Conservation (phyloP, 345 rosid genomes). For the Hibiscus syriacus region DNA sequence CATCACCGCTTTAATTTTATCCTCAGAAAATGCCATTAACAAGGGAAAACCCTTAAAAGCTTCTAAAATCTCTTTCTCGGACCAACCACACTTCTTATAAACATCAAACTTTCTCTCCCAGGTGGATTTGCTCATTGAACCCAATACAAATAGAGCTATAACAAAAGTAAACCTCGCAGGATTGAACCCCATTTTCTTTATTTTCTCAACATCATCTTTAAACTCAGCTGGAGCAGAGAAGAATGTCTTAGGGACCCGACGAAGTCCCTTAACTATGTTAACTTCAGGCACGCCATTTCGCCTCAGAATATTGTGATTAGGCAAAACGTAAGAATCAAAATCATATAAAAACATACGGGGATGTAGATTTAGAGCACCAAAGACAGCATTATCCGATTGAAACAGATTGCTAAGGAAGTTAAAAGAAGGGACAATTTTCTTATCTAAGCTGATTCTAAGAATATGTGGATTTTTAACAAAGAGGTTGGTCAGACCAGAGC, state of each 20-base stretch:
- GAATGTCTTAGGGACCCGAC: not conserved
- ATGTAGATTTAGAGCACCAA: not conserved
- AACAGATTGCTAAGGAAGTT: too few relatives aligned
- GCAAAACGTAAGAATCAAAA: too few relatives aligned
- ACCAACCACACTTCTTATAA: too few relatives aligned
- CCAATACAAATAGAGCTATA: not conserved
- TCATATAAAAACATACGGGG: not conserved
- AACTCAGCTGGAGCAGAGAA: not conserved
- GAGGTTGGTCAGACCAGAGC: not conserved
- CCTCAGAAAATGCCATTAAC: slow-evolving; percentile 9
- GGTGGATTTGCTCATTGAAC: slow-evolving; percentile 6
- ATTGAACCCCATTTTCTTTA: slow-evolving; percentile 14
- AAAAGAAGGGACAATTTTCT: too few relatives aligned
- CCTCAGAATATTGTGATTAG: too few relatives aligned
- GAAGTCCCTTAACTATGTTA: too few relatives aligned
- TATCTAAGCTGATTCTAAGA: too few relatives aligned
- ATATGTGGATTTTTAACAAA: not conserved
- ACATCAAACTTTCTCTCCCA: too few relatives aligned
- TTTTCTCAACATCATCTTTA: slow-evolving; percentile 7
- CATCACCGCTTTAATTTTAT: slow-evolving; percentile 7
- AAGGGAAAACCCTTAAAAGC: not conserved
- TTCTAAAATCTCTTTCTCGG: too few relatives aligned
- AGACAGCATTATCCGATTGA: not conserved
- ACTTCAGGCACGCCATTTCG: too few relatives aligned
- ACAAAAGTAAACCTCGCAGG: slow-evolving; percentile 13